Conservation (phyloP, 345 rosid genomes). For the Heritiera littoralis region DNA sequence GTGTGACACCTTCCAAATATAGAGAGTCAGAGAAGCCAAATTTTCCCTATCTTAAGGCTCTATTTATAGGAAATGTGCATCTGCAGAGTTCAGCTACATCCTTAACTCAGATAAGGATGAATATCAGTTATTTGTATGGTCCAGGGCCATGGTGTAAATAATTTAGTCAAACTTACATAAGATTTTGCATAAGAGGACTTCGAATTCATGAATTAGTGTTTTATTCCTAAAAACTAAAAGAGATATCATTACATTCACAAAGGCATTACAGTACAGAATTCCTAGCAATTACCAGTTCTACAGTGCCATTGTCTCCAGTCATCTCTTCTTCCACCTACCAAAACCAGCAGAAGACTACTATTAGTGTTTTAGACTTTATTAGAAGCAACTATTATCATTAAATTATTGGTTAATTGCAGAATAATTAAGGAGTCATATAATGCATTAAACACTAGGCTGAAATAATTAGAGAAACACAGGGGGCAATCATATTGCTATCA, state of each 20-base stretch:
- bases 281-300: not conserved
- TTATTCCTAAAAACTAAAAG: too few species aligned
- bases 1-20: too few species aligned
- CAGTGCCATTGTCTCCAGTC: not conserved
- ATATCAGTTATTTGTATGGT: not conserved
- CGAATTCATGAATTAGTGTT: slow-evolving; percentile 3
- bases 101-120: not conserved
- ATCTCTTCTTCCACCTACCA: slow-evolving; percentile 16
- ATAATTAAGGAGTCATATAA: too few species aligned
- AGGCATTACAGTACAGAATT: not conserved
- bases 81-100: too few species aligned
- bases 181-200: not conserved
- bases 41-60: too few species aligned
- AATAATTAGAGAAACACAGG: too few species aligned
- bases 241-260: not conserved
- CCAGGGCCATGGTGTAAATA: not conserved
- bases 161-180: not conserved
- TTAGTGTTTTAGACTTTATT: not conserved
- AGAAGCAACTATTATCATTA: not conserved
- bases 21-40: too few species aligned
- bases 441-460: too few species aligned
- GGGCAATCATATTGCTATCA: not conserved
- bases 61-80: too few species aligned
- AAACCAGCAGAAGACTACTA: not conserved
- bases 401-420: too few species aligned